A percentile compares a stretch with the other conserved stretches of the same genome.
phyloP scores from a whole-genome alignment of 1,284 basidiomycete genomes.

The Boletus hoseneyae region DNA sequence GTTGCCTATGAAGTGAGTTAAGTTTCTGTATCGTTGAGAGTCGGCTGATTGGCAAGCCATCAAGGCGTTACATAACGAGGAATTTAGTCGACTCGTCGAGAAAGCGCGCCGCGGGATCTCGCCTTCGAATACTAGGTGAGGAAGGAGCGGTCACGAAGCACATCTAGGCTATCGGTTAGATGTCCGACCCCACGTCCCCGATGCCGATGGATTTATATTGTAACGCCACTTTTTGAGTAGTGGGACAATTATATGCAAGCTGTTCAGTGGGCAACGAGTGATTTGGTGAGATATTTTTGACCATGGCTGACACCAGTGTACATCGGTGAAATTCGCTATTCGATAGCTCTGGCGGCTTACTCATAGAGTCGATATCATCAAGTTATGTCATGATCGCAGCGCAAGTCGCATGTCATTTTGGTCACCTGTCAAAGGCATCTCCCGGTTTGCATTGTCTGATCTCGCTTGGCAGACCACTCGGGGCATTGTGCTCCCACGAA shows the following conservation, averaged over 20 bases:
- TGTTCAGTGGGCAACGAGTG: not conserved
- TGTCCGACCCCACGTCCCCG: not conserved
- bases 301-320: not conserved
- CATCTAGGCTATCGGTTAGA: constrained; percentile 6
- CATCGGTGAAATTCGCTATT: not conserved
- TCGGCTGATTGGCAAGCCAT: not conserved
- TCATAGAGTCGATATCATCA: not conserved
- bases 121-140: constrained; percentile 1
- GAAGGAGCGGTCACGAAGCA: constrained; percentile 12
- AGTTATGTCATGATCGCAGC: constrained; percentile 1
- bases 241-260: constrained; percentile 1
- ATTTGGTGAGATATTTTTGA: constrained; percentile 9
- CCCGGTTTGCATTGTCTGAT: constrained; percentile 21
- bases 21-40: not conserved
- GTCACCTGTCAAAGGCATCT: constrained; percentile 4
- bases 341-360: not conserved
- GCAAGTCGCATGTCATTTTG: constrained; percentile 5
- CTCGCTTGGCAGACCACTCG: constrained; percentile 2
- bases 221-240: constrained; percentile 2
- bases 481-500: constrained; percentile 3
- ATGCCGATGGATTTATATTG: not conserved
- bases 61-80: constrained; percentile 24
- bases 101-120: constrained; percentile 20
- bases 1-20: constrained; percentile 46
- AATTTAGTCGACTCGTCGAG: constrained; percentile 28